Conservation (phyloP, 371 early-diverging fungal genomes). For the Mucor irregularis region DNA sequence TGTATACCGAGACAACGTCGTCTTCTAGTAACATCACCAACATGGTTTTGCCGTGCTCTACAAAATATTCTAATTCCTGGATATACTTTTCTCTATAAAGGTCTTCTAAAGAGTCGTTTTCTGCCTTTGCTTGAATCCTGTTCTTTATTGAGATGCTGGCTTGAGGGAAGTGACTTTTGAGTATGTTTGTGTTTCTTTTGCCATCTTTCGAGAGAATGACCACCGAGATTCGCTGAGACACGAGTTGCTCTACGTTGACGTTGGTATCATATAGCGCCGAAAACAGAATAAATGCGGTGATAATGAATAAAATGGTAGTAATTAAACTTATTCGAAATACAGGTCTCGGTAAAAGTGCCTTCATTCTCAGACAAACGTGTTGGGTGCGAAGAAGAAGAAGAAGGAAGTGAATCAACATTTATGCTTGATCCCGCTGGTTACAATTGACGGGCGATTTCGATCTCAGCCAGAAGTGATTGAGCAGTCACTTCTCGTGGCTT, state of each 20-base stretch:
- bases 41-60: neutral
- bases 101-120: neutral
- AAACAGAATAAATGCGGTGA: neutral
- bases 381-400: no score
- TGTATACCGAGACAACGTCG: conserved; percentile 2
- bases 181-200: neutral
- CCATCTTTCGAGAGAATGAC: conserved; percentile 3
- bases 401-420: no score
- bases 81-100: conserved; percentile 10
- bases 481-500: conserved; percentile 12
- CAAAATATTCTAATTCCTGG: conserved; percentile 3
- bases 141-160: neutral
- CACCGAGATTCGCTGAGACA: neutral
- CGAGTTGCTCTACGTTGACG: neutral
- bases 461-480: no score
- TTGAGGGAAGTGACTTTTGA: conserved; percentile 1
- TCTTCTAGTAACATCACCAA: conserved; percentile 12
- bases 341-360: no score
- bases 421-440: no score
- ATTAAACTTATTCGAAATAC: no score
- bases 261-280: neutral
- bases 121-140: neutral
- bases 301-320: neutral
- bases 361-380: no score
- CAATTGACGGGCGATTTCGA: no score